Conservation (phyloP, 208 protist genomes). For the Tritrichomonas musculus region DNA sequence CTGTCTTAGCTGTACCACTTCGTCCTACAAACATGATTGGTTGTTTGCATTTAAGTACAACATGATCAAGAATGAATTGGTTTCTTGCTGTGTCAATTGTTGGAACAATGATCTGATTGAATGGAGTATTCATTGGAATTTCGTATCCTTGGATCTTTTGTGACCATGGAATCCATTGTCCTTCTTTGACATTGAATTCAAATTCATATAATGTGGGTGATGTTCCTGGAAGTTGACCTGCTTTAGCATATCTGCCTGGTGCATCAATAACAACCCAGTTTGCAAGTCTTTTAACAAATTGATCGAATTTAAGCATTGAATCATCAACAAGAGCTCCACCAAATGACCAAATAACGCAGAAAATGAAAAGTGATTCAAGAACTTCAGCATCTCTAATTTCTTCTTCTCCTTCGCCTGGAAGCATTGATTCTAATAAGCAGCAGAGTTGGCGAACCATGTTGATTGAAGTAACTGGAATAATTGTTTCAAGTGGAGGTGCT, state of each 20-base stretch:
- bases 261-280: constrained; percentile 74
- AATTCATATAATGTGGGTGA: not conserved
- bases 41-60: constrained; percentile 67
- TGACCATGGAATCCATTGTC: constrained; percentile 86
- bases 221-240: not conserved
- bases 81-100: constrained; percentile 95
- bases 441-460: constrained; percentile 86
- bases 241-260: constrained; percentile 37
- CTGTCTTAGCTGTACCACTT: constrained; percentile 95
- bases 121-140: constrained; percentile 68
- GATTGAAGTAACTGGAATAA: constrained; percentile 67
- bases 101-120: constrained; percentile 89
- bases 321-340: constrained; percentile 69
- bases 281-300: constrained; percentile 77
- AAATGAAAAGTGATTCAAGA: constrained; percentile 83
- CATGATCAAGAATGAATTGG: constrained; percentile 82
- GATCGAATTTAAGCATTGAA: constrained; percentile 76
- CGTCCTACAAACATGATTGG: constrained; percentile 88
- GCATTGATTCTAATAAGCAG: constrained; percentile 68
- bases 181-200: constrained; percentile 57
- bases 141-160: constrained; percentile 75
- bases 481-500: not conserved
- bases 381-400: constrained; percentile 63
- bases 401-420: constrained; percentile 60
- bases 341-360: constrained; percentile 84